Evolutionary conservation across 1,284 basidiomycete species (phyloP).

Genomic region (Peniophora sp.): DNA sequence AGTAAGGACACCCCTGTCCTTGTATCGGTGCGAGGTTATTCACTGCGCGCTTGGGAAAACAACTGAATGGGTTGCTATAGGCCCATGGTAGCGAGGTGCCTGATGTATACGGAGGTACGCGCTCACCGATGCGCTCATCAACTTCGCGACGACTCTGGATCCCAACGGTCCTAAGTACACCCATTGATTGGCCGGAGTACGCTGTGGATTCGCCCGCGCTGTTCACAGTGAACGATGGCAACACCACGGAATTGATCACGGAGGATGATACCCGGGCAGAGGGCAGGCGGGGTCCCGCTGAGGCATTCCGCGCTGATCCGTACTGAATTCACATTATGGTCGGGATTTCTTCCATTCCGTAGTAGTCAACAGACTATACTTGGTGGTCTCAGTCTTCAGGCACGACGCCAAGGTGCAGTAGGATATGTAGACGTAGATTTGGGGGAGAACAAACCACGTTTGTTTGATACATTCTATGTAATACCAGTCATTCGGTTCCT

Average conservation of each 20-base stretch:
- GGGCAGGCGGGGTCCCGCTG: too few relatives aligned
- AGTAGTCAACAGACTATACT: too few relatives aligned
- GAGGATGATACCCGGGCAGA: constrained; percentile 23
- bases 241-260: constrained; percentile 16
- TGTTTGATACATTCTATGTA: too few relatives aligned
- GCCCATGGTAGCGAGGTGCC: constrained; percentile 35
- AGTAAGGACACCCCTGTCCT: background rate
- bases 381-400: too few relatives aligned
- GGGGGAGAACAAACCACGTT: too few relatives aligned
- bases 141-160: constrained; percentile 18
- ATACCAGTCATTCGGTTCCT: too few relatives aligned
- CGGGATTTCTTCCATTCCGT: too few relatives aligned
- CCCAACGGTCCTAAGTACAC: constrained; percentile 15
- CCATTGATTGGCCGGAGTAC: constrained; percentile 13
- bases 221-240: constrained; percentile 17
- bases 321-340: too few relatives aligned
- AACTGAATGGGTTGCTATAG: constrained; percentile 5
- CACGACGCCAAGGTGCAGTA: too few relatives aligned
- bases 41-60: background rate
- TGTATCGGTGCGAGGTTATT: constrained; percentile 1
- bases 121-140: constrained; percentile 16
- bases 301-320: too few relatives aligned
- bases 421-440: too few relatives aligned
- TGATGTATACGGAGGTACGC: constrained; percentile 10
- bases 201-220: constrained; percentile 12